Base-by-base conservation (phyloP, 208 protist genomes). In the Trichomonas vaginalis region DNA sequence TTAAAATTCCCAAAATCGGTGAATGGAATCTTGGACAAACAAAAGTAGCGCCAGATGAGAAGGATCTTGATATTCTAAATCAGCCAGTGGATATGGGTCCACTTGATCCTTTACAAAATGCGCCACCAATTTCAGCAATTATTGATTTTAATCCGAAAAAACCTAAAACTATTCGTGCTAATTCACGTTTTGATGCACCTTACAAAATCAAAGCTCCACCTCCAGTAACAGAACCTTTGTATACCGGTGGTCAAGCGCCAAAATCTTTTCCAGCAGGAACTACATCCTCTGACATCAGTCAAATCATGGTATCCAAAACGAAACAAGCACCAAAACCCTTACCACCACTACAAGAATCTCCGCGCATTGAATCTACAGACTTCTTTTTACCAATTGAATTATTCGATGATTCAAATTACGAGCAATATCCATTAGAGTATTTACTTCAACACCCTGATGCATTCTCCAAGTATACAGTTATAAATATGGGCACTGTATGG, bases 371-470 rank as follows among this genome's bases (percentile, higher is more conserved):
- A n/a, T 35, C 39, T 32, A 40, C 32, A n/a, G 15, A 42, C 23
- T 27, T 45, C 42, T 92, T 92, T 92, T 56, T 92, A 51, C 86
- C 86, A 92, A n/a, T 92, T 6, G 86, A 92, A 92, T 35, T 56
- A 48, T 92, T 92, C n/a, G 86, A 92, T 39, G 86, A 92, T 92
- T 92, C 35, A 92, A 92, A 42, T 40, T 92, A 51, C 45, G 86
- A 92, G 37, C n/a, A 92, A 92, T 92, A 51, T 92, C 40, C 86
- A 48, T 6, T 92, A n/a, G 86, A 92, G 17, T 23, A 92, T 48
- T 39, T 92, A 39, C 21, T 92, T 10, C 15, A 92, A 51, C 0
- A 92, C 15, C 86, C 86, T 39, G 17, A 48, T n/a, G 86, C 86
- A 51, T 35, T 56, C 14, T 92, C 86, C 0, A 23, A 51, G 37